These are phyloP conservation scores for Candida maris DNA, from an alignment of 805 yeast species.

Conservation along the genomic window DNA sequence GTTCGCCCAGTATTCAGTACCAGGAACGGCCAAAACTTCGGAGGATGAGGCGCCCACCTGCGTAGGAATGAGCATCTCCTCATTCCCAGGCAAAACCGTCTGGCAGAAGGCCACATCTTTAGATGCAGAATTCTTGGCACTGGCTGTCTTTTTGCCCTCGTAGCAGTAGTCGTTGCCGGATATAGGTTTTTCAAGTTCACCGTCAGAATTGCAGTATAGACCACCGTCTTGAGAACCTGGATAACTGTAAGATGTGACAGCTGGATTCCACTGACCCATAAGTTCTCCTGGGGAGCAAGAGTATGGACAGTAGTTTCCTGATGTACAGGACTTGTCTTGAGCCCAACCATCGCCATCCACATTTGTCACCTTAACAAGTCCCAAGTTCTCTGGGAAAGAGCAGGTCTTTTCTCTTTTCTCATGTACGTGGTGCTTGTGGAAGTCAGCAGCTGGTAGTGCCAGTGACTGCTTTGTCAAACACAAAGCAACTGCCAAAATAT, in stretches of 20 bases:
- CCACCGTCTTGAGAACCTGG: slow-evolving; percentile 86
- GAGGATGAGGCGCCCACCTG: slow-evolving; percentile 46
- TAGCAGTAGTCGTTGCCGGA: slow-evolving; percentile 59
- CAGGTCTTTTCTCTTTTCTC: slow-evolving; percentile 43
- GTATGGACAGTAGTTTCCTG: slow-evolving; percentile 85
- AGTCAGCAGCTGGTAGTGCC: slow-evolving; percentile 14
- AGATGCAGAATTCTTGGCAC: slow-evolving; percentile 49
- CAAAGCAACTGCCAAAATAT: slow-evolving; percentile 8
- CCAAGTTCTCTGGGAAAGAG: slow-evolving; percentile 61
- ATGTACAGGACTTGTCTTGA: slow-evolving; percentile 65
- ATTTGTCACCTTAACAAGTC: slow-evolving; percentile 65
- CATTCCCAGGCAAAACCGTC: slow-evolving; percentile 91
- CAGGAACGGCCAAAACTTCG: slow-evolving; percentile 77
- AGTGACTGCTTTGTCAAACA: slow-evolving; percentile 9
- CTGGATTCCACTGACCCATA: slow-evolving; percentile 86
- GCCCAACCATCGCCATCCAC: slow-evolving; percentile 84
- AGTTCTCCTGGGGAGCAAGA: slow-evolving; percentile 88
- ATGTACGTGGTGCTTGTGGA: slow-evolving; percentile 21
- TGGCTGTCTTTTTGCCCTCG: slow-evolving; percentile 75
- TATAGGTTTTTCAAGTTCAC: slow-evolving; percentile 61
- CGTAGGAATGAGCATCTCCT: slow-evolving; percentile 91
- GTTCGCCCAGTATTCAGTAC: slow-evolving; percentile 75
- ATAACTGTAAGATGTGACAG: slow-evolving; percentile 65
- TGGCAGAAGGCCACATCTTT: slow-evolving; percentile 79
- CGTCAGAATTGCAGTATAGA: slow-evolving; percentile 67